Base-by-base conservation (phyloP, 2,329 filamentous ascomycete species). In the Aspergillus puulaauensis region DNA sequence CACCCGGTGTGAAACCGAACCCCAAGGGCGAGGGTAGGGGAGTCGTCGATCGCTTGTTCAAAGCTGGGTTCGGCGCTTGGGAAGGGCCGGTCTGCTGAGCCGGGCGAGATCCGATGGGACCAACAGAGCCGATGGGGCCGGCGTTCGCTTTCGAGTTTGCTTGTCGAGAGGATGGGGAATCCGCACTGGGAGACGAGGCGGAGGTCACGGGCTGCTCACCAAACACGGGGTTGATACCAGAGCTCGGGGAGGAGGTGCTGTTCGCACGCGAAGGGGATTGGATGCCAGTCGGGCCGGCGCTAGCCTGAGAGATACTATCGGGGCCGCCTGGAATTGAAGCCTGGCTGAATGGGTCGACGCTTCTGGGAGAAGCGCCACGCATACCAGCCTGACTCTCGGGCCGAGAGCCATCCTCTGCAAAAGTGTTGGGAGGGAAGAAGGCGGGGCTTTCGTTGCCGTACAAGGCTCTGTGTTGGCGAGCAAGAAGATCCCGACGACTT, bases 401-500 rank as follows among this genome's bases (percentile, higher is more conserved):
- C 61, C 88, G 86, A 37, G 85, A 78, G 31, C 83, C 83, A 70
- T 93, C 90, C 61, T 92, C 89, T 50, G 86, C 81, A 68, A 89
- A 88, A 64, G 80, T 82, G 61, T 80, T 82, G 65, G 84, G 85
- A 65, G 88, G 87, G 71, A 88, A 86, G 73, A 91, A 89, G 52
- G 83, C 77, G 39, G 83, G 80, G 64, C 71, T 90, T 57, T 83
- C 82, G 69, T 86, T 91, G 73, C 92, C 91, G 76, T 98, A 99
- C 65, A 99, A 80, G 64, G 93, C 93, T 76, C 89, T 93, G 77
- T 96, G 92, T 79, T 98, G 95, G 72, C 93, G 93, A 67, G 93
- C 90, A 77, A 98, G 96, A 75, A 98, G 83, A 69, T 98, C 93
- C 68, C 93, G 91, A 69, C 93, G 93, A 71, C 96, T 93, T 69